Evolutionary conservation across 1,284 basidiomycete genomes (phyloP).

Genomic region (Cystobasidium pallidum): DNA sequence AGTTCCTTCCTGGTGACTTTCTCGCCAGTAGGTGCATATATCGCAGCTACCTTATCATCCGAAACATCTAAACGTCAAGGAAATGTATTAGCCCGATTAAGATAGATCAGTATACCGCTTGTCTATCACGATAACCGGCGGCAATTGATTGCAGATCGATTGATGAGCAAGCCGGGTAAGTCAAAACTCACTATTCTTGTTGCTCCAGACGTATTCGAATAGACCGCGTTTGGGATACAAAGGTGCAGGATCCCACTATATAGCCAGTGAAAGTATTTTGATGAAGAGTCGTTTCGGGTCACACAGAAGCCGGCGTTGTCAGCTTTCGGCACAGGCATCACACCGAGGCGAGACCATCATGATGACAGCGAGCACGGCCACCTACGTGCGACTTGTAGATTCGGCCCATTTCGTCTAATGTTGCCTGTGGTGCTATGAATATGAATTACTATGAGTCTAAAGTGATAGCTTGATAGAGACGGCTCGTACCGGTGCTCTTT

Average conservation of each 20-base stretch:
- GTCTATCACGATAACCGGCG: too few species aligned
- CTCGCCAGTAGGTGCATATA: constrained; percentile 49
- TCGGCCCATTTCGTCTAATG: constrained; percentile 15
- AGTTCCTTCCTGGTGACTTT: constrained; percentile 45
- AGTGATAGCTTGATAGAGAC: background rate
- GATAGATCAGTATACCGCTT: too few species aligned
- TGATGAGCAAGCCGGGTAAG: background rate
- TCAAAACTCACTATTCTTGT: constrained; percentile 43
- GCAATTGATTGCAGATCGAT: too few species aligned
- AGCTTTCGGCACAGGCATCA: background rate
- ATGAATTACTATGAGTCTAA: too few species aligned
- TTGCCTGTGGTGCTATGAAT: background rate
- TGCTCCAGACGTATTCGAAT: constrained; percentile 44
- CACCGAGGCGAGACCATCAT: too few species aligned
- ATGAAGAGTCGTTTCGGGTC: too few species aligned
- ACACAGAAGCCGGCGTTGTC: constrained; percentile 17
- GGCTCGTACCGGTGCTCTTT: background rate
- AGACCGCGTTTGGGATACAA: constrained; percentile 39
- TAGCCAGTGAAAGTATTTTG: too few species aligned
- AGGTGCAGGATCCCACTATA: constrained; percentile 42
- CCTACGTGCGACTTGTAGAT: constrained; percentile 41
- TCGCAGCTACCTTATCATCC: constrained; percentile 43
- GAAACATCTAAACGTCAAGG: background rate
- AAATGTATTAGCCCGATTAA: background rate
- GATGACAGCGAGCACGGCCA: background rate